Conservation (phyloP, 805 yeast species). For the Suhomyces kilbournensis region DNA sequence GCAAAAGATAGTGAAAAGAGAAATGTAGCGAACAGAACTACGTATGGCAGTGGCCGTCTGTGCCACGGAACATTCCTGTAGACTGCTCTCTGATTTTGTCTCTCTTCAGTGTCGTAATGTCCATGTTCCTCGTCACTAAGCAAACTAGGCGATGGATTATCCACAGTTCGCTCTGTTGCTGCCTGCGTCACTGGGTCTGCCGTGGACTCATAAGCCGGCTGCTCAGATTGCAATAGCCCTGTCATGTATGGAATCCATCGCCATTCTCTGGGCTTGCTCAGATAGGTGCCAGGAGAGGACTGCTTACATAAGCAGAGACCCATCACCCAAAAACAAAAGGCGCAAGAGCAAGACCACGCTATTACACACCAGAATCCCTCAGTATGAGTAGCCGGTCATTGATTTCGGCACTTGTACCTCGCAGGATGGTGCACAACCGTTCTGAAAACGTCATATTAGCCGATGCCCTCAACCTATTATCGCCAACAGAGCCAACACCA, state of each 20-base stretch:
- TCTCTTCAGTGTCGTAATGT: conserved; percentile 34
- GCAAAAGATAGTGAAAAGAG: conserved; percentile 41
- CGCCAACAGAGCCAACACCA: conserved; percentile 16
- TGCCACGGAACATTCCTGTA: conserved; percentile 50
- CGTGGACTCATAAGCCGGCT: background rate
- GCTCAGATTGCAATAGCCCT: background rate
- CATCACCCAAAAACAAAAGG: background rate
- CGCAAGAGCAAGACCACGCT: background rate
- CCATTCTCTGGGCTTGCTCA: background rate
- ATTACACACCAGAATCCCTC: background rate
- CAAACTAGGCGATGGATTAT: conserved; percentile 15
- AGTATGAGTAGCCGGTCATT: background rate
- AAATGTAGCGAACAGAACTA: conserved; percentile 44
- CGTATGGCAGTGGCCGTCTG: conserved; percentile 53
- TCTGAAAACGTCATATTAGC: conserved; percentile 25
- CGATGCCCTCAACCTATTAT: conserved; percentile 35
- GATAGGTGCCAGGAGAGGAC: background rate
- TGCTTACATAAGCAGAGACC: background rate
- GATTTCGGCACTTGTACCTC: background rate
- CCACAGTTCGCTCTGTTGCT: conserved; percentile 20
- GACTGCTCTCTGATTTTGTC: conserved; percentile 42
- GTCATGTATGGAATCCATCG: background rate
- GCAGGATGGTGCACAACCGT: background rate
- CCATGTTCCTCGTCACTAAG: conserved; percentile 33
- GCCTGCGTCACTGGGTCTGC: conserved; percentile 1